Conservation (phyloP, 148 eudicot species). For the Beta vulgaris region DNA sequence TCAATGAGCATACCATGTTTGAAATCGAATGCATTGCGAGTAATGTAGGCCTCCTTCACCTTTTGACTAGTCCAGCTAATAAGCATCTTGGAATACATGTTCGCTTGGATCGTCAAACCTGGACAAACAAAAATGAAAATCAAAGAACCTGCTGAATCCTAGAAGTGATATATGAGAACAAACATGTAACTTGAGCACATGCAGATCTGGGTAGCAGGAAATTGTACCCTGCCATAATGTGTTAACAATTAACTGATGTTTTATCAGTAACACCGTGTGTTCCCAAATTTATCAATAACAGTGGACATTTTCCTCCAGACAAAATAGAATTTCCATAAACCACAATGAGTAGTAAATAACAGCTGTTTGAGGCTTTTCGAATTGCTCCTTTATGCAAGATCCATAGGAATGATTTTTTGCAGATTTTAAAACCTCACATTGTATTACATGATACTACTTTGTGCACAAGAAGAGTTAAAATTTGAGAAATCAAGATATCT, state of each 20-base stretch:
- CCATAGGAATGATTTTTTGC: not conserved
- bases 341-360: not conserved
- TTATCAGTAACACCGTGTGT: not conserved
- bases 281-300: not conserved
- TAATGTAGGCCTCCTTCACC: constrained; percentile 72
- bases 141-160: not conserved
- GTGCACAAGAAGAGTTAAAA: not conserved
- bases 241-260: not conserved
- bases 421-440: not conserved
- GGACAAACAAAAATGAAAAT: constrained; percentile 23
- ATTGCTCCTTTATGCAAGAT: not conserved
- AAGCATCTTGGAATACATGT: constrained; percentile 85
- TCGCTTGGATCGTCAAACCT: constrained; percentile 96
- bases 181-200: not conserved
- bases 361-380: not conserved
- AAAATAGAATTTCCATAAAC: not conserved
- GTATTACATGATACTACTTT: not conserved
- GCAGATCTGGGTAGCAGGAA: not conserved
- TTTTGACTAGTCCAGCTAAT: constrained; percentile 97
- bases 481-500: not conserved
- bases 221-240: not conserved
- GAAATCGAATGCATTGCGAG: constrained; percentile 81
- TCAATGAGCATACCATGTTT: constrained; percentile 62
- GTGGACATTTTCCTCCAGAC: not conserved
- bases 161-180: not conserved